A percentile compares a stretch with the other conserved stretches of the same genome.
Conservation (phyloP, 2,329 filamentous ascomycete species). For the Coniochaeta pulveracea region DNA sequence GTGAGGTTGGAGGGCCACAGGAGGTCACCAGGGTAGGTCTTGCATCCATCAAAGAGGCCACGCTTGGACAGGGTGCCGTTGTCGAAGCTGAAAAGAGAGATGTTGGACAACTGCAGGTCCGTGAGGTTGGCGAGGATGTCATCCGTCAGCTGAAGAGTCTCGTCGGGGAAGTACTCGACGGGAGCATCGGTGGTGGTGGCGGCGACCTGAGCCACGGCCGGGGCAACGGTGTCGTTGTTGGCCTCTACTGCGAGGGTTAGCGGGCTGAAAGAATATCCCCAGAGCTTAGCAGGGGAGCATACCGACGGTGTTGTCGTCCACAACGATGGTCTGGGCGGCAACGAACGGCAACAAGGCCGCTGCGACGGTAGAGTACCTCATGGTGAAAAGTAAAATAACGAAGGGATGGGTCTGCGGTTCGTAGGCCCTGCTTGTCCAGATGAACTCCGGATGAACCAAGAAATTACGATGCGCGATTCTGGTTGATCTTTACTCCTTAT, state of each 20-base stretch:
- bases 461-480: too few relatives aligned
- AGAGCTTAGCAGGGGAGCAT: not conserved
- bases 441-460: too few relatives aligned
- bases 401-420: too few relatives aligned
- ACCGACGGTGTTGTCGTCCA: conserved; percentile 10
- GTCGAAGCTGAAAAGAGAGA: conserved; percentile 12
- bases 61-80: conserved; percentile 5
- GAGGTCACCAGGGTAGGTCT: conserved; percentile 16
- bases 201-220: conserved; percentile 6
- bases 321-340: conserved; percentile 11
- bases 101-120: conserved; percentile 11
- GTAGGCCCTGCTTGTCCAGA: too few relatives aligned
- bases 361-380: too few relatives aligned
- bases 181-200: not conserved
- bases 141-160: conserved; percentile 16
- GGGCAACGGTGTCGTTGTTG: conserved; percentile 10
- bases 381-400: too few relatives aligned
- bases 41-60: conserved; percentile 13
- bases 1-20: conserved; percentile 20
- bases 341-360: conserved; percentile 6
- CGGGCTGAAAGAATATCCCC: not conserved
- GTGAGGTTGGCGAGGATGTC: conserved; percentile 19
- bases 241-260: conserved; percentile 7
- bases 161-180: conserved; percentile 2
- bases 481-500: too few relatives aligned